Percentiles rank a stretch among this genome's conserved stretches.
Evolutionary conservation across 352 stramenopile genomes (phyloP).

Genomic region (Phytophthora palmivora): DNA sequence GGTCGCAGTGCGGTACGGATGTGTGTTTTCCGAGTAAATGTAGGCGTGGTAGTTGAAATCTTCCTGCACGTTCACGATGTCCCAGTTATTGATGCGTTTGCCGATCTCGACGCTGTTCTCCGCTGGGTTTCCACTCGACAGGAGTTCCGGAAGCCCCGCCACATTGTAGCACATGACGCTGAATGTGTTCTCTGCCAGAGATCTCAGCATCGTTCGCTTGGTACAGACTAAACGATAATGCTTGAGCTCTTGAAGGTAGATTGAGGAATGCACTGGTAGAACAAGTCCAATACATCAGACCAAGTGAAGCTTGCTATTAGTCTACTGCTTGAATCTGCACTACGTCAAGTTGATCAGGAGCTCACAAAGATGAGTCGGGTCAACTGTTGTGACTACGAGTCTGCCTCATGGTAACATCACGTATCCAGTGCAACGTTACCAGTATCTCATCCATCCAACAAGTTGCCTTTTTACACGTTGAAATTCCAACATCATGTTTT

Average conservation of each 20-base stretch:
- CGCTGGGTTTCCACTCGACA: conserved; percentile 55
- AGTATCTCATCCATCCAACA: no score
- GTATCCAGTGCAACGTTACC: no score
- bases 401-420: conserved; percentile 2
- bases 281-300: conserved; percentile 3
- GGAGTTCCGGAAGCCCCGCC: conserved; percentile 46
- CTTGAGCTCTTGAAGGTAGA: conserved; percentile 11
- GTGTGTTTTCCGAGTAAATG: conserved; percentile 50
- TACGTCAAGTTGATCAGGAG: not conserved
- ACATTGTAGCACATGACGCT: conserved; percentile 57
- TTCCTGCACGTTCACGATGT: conserved; percentile 49
- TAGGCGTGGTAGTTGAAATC: conserved; percentile 55
- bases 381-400: conserved; percentile 21
- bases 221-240: no score
- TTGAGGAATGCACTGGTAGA: conserved; percentile 11
- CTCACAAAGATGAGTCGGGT: conserved; percentile 25
- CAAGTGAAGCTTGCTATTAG: not conserved
- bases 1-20: conserved; percentile 48
- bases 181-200: conserved; percentile 47
- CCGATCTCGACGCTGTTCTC: conserved; percentile 56
- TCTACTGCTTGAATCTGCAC: conserved; percentile 7
- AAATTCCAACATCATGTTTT: no score
- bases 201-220: conserved; percentile 38
- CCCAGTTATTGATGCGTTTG: conserved; percentile 45
- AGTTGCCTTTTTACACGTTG: no score